These are phyloP conservation scores for Draba incana DNA, from an alignment of 345 rosid species.

Conservation along the genomic window DNA sequence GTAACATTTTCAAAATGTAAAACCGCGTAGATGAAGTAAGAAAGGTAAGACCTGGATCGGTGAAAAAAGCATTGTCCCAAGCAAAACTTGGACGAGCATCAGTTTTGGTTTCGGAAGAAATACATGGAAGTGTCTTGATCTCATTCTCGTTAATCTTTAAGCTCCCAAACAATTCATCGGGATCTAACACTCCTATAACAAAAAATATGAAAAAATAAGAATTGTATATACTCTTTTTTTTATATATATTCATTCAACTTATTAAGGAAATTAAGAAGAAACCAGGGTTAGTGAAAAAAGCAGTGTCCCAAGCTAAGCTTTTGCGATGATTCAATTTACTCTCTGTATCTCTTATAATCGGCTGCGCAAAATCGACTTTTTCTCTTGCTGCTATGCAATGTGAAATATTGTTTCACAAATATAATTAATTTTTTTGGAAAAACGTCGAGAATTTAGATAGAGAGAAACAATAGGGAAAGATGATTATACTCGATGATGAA, in stretches of 20 bases:
- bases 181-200: conserved; percentile 58
- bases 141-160: conserved; percentile 44
- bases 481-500: conserved; percentile 33
- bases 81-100: conserved; percentile 41
- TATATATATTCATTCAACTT: too few relatives aligned
- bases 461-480: background rate
- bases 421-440: background rate
- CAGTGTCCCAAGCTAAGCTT: conserved; percentile 80
- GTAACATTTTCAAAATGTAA: background rate
- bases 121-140: conserved; percentile 15
- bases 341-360: background rate
- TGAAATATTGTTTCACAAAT: conserved; percentile 8
- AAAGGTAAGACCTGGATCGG: conserved; percentile 36
- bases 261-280: background rate
- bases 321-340: conserved; percentile 46
- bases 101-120: background rate
- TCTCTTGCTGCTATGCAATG: conserved; percentile 15
- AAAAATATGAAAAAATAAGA: background rate
- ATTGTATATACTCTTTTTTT: background rate
- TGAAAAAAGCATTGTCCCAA: conserved; percentile 36
- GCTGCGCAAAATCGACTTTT: conserved; percentile 16
- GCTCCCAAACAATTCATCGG: conserved; percentile 58
- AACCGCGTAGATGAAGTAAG: background rate
- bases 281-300: conserved; percentile 70
- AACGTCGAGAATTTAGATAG: background rate